Percentiles rank a stretch among this genome's conserved stretches.
Evolutionary conservation across 768 basidiomycete species (phyloP).

Genomic region (Leccinum aurantiacum): DNA sequence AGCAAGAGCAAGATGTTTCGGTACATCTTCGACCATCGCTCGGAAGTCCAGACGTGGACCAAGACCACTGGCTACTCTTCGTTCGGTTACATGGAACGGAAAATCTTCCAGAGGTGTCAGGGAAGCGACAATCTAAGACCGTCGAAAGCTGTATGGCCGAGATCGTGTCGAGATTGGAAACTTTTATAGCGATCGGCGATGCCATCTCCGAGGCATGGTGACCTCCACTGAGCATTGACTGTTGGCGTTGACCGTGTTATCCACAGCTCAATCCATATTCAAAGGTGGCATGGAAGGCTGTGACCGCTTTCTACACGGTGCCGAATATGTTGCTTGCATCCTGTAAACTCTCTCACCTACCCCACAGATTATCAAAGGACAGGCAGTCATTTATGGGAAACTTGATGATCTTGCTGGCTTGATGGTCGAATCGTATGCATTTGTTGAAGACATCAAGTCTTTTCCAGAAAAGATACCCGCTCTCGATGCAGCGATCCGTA

Average conservation of each 20-base stretch:
- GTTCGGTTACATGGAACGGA: slow-evolving; percentile 19
- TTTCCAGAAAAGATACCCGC: slow-evolving; percentile 29
- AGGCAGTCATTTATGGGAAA: slow-evolving; percentile 27
- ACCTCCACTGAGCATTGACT: neutral
- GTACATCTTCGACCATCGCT: slow-evolving; percentile 17
- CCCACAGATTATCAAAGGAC: slow-evolving; percentile 28
- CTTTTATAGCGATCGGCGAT: slow-evolving; percentile 26
- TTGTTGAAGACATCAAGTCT: slow-evolving; percentile 30
- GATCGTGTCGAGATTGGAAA: slow-evolving; percentile 25
- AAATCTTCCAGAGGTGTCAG: neutral
- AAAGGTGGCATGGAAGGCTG: slow-evolving; percentile 30
- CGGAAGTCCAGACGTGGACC: neutral
- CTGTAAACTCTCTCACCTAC: slow-evolving; percentile 8
- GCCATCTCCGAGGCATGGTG: slow-evolving; percentile 20
- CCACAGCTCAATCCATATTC: slow-evolving; percentile 27
- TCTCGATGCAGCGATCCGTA: slow-evolving; percentile 29
- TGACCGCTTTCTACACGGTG: slow-evolving; percentile 31
- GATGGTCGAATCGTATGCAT: slow-evolving; percentile 35
- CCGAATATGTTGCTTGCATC: neutral
- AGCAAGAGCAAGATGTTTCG: slow-evolving; percentile 10
- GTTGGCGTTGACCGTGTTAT: neutral
- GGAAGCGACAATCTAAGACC: slow-evolving; percentile 1
- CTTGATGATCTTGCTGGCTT: slow-evolving; percentile 27
- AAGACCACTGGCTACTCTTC: slow-evolving; percentile 21
- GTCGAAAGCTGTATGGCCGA: slow-evolving; percentile 21